phyloP scores from a whole-genome alignment of 495 filamentous ascomycete genomes.

The Geopyxis carbonaria region DNA sequence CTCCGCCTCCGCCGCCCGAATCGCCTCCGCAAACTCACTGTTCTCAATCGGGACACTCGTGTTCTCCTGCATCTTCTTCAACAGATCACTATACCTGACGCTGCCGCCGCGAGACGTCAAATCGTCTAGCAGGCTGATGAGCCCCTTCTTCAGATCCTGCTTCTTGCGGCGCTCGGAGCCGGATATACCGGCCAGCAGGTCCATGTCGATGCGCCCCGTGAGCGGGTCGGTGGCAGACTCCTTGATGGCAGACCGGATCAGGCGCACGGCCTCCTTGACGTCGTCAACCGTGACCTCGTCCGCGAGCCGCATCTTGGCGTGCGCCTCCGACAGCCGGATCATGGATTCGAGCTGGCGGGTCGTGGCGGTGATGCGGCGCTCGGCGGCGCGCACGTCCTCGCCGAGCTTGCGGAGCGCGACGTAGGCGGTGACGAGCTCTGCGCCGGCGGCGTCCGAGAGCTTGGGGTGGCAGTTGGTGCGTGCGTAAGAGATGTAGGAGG shows the following conservation, averaged over 20 bases:
- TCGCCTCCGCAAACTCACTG: constrained; percentile 62
- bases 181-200: constrained; percentile 75
- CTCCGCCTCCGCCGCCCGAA: constrained; percentile 67
- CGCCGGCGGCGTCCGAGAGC: constrained; percentile 56
- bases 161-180: constrained; percentile 63
- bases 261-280: constrained; percentile 75
- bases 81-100: constrained; percentile 63
- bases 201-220: constrained; percentile 94
- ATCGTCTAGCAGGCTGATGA: constrained; percentile 61
- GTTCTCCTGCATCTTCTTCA: constrained; percentile 53
- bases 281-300: constrained; percentile 58
- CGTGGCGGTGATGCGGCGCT: constrained; percentile 93
- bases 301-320: constrained; percentile 90
- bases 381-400: constrained; percentile 79
- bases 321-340: constrained; percentile 92
- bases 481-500: constrained; percentile 93
- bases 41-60: constrained; percentile 56
- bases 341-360: constrained; percentile 91
- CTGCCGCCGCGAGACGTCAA: constrained; percentile 47
- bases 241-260: constrained; percentile 91
- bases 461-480: constrained; percentile 69
- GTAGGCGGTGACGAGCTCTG: constrained; percentile 69
- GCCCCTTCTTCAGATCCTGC: constrained; percentile 67
- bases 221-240: constrained; percentile 81
- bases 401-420: constrained; percentile 92